Percentiles rank a stretch among this genome's conserved stretches.
Evolutionary conservation across 129 eudicot genomes (phyloP).

Genomic region (Tagetes erecta): DNA sequence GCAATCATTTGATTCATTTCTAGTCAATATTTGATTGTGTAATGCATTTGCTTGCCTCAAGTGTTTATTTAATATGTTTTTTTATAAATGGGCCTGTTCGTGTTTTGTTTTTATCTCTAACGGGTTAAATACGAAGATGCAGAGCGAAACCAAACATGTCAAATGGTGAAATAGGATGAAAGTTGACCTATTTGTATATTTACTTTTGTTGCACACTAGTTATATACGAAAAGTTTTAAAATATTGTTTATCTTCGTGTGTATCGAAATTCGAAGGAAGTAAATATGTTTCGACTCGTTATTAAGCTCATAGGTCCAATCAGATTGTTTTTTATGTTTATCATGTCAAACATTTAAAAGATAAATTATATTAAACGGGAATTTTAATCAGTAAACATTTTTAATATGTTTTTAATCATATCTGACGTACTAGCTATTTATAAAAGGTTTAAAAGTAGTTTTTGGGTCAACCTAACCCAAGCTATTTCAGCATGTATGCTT

Average conservation of each 20-base stretch:
- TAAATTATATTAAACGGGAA: neutral
- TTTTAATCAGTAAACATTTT: neutral
- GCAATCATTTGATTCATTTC: constrained; percentile 22
- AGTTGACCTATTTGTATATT: neutral
- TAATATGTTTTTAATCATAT: neutral
- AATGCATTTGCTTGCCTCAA: constrained; percentile 18
- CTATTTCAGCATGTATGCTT: neutral
- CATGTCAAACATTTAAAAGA: neutral
- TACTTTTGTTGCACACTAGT: neutral
- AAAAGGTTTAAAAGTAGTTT: neutral
- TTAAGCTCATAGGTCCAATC: neutral
- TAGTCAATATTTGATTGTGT: constrained; percentile 13
- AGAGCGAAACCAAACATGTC: neutral
- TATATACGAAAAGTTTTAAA: neutral
- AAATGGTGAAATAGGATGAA: neutral
- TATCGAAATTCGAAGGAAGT: no score
- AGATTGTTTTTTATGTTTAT: neutral
- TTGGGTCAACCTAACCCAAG: neutral
- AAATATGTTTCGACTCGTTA: neutral
- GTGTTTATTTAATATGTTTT: neutral
- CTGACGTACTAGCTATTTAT: neutral
- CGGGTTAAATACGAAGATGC: neutral
- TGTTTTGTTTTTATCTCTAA: neutral
- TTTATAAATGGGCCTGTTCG: neutral
- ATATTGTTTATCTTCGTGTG: no score